Conservation (phyloP, 371 early-diverging fungal species). For the Mortierella polycephala region DNA sequence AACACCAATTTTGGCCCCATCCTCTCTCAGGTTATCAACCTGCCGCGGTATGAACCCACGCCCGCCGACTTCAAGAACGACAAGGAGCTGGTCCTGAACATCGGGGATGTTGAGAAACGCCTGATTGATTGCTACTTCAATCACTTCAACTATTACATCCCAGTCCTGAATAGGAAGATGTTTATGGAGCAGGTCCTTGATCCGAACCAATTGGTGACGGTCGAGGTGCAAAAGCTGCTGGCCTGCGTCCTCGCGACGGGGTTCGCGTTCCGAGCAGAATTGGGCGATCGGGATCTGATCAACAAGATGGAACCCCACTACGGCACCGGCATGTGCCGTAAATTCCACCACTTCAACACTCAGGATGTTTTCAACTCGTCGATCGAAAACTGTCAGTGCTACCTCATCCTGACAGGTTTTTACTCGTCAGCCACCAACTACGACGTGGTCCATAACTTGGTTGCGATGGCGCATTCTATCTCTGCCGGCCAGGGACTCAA, state of each 20-base stretch:
- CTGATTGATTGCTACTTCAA: conserved; percentile 53
- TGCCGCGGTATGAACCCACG: conserved; percentile 42
- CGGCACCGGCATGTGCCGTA: conserved; percentile 35
- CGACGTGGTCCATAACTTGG: conserved; percentile 49
- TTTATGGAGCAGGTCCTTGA: conserved; percentile 34
- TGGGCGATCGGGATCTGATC: conserved; percentile 22
- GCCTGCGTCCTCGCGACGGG: conserved; percentile 50
- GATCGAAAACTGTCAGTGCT: conserved; percentile 42
- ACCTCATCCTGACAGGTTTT: conserved; percentile 44
- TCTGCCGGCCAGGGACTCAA: conserved; percentile 28
- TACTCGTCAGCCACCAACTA: conserved; percentile 45
- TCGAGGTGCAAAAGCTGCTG: conserved; percentile 35
- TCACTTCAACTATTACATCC: conserved; percentile 50
- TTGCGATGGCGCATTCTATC: conserved; percentile 42
- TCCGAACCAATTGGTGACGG: conserved; percentile 13
- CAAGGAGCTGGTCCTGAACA: conserved; percentile 13
- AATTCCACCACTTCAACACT: conserved; percentile 40
- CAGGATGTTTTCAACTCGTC: conserved; percentile 44
- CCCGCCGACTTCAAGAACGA: conserved; percentile 42
- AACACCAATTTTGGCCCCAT: conserved; percentile 48
- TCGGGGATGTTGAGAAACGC: conserved; percentile 19
- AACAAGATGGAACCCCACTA: conserved; percentile 43
- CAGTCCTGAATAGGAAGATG: conserved; percentile 31
- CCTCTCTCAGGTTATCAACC: conserved; percentile 46
- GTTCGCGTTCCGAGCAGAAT: conserved; percentile 43